phyloP scores from a whole-genome alignment of 1,284 basidiomycete species.

The Exobasidium cylindrosporum region DNA sequence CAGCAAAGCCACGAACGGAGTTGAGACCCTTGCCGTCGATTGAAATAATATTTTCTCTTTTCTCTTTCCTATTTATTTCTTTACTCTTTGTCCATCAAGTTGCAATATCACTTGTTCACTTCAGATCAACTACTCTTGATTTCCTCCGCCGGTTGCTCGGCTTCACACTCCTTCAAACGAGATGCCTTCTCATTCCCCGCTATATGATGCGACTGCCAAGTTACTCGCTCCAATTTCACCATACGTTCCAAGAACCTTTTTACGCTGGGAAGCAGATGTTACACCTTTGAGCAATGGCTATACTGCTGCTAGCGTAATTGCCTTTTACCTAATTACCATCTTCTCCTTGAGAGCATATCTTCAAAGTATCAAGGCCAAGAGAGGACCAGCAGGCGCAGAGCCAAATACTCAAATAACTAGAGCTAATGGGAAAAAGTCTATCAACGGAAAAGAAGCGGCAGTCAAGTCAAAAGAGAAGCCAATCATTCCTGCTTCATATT shows the following conservation, averaged over 20 bases:
- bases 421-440: background rate
- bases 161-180: too few species aligned
- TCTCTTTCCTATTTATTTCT: too few species aligned
- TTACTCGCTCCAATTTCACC: constrained; percentile 6
- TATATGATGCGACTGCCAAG: constrained; percentile 13
- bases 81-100: too few species aligned
- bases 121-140: too few species aligned
- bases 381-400: constrained; percentile 42
- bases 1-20: too few species aligned
- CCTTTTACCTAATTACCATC: constrained; percentile 79
- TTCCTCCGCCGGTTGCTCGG: too few species aligned
- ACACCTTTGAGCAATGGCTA: constrained; percentile 13
- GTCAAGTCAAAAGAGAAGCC: background rate
- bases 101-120: too few species aligned
- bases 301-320: constrained; percentile 60
- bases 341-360: constrained; percentile 82
- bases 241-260: constrained; percentile 1
- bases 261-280: constrained; percentile 11
- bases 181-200: constrained; percentile 18
- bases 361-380: constrained; percentile 65
- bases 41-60: too few species aligned
- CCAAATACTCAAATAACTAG: background rate
- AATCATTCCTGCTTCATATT: constrained; percentile 10
- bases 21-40: too few species aligned
- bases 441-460: background rate